Percentiles rank a stretch among this genome's conserved stretches.
phyloP scores from a whole-genome alignment of 441 rosid species.

The Arabidopsis lyrata region DNA sequence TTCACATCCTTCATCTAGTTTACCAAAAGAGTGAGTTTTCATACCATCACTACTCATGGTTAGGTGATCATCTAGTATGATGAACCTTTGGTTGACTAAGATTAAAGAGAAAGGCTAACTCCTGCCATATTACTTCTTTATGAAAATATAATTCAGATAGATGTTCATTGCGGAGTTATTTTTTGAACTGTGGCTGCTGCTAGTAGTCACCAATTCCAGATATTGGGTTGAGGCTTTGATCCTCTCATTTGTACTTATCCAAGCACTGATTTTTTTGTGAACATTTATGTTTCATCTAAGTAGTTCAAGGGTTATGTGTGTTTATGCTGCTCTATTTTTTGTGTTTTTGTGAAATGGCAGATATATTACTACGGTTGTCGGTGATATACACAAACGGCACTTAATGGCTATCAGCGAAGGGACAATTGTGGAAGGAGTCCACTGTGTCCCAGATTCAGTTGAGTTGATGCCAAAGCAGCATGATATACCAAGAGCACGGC shows the following conservation, averaged over 20 bases:
- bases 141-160: background rate
- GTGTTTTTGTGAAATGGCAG: slow-evolving; percentile 50
- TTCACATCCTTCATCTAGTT: slow-evolving; percentile 87
- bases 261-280: slow-evolving; percentile 2
- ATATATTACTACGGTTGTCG: slow-evolving; percentile 78
- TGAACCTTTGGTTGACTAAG: slow-evolving; percentile 1
- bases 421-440: slow-evolving; percentile 73
- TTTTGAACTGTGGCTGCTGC: slow-evolving; percentile 9
- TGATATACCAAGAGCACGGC: slow-evolving; percentile 67
- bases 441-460: slow-evolving; percentile 84
- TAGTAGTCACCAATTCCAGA: slow-evolving; percentile 6
- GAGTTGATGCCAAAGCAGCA: slow-evolving; percentile 84
- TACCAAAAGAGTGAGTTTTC: slow-evolving; percentile 77
- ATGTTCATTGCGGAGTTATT: background rate
- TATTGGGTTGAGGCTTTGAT: slow-evolving; percentile 20
- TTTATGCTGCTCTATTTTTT: slow-evolving; percentile 10
- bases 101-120: slow-evolving; percentile 11
- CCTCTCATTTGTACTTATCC: background rate
- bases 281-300: slow-evolving; percentile 11
- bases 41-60: slow-evolving; percentile 5
- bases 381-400: slow-evolving; percentile 68
- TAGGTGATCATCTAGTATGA: background rate
- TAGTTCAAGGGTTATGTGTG: slow-evolving; percentile 17
- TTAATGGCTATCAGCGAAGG: slow-evolving; percentile 75
- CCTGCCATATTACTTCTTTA: background rate